These are phyloP conservation scores for Lantana camara DNA, from an alignment of 257 asterid genomes.

Conservation along the genomic window DNA sequence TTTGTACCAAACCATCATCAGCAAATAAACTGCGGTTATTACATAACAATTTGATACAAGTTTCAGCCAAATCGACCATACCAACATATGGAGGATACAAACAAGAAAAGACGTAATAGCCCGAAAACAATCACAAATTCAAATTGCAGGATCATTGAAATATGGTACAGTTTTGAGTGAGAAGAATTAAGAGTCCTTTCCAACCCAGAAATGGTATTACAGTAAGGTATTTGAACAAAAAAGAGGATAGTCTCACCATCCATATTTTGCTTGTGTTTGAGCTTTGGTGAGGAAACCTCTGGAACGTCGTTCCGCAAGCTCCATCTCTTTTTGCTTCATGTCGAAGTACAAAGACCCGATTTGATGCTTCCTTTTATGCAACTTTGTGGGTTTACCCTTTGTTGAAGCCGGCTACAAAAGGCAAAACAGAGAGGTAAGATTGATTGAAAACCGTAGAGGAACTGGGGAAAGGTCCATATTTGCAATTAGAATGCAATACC, in stretches of 20 bases:
- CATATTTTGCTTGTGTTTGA: constrained; percentile 97
- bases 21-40: too few relatives aligned
- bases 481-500: too few relatives aligned
- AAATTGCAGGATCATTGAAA: constrained; percentile 7
- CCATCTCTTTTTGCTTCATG: constrained; percentile 82
- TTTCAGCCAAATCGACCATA: neutral
- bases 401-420: constrained; percentile 72
- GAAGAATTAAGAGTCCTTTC: neutral
- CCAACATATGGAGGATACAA: neutral
- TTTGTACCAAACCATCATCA: too few relatives aligned
- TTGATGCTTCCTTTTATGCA: constrained; percentile 97
- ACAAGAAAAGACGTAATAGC: neutral
- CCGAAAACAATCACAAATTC: constrained; percentile 2
- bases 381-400: constrained; percentile 87
- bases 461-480: too few relatives aligned
- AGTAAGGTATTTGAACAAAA: constrained; percentile 1
- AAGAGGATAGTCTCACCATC: constrained; percentile 56
- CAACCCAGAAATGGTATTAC: constrained; percentile 19
- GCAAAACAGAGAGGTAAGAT: constrained; percentile 23
- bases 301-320: constrained; percentile 86
- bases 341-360: constrained; percentile 74
- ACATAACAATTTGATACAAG: too few relatives aligned
- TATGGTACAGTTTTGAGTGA: neutral
- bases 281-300: constrained; percentile 84
- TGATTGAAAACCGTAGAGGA: too few relatives aligned